Percentiles rank a stretch among this genome's conserved stretches.
Conservation (phyloP, 192 early-diverging fungal genomes). For the Umbelopsis ramanniana region DNA sequence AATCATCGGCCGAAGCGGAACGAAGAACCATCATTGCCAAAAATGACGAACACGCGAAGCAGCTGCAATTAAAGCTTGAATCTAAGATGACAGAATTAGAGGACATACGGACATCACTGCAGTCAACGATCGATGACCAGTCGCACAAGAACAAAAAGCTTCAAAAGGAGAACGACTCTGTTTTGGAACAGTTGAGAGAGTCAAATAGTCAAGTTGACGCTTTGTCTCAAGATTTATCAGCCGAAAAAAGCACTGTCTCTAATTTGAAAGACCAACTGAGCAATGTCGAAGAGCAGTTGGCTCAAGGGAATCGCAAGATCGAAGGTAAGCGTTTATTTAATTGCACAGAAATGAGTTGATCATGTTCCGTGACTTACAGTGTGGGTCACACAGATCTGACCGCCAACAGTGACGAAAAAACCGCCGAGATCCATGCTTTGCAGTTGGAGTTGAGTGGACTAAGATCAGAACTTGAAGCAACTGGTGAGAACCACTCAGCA, state of each 20-base stretch:
- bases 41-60: not conserved
- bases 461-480: slow-evolving; percentile 4
- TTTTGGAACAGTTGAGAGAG: not conserved
- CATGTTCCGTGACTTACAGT: not conserved
- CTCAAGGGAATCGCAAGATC: not conserved
- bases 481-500: slow-evolving; percentile 1
- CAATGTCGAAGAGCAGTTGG: not conserved
- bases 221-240: not conserved
- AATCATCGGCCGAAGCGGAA: not conserved
- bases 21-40: not conserved
- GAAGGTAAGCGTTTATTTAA: not conserved
- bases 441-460: not conserved
- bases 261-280: not conserved
- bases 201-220: not conserved
- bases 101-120: not conserved
- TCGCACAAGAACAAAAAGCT: not conserved
- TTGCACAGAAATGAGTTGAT: not conserved
- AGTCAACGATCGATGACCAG: not conserved
- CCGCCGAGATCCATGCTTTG: not conserved
- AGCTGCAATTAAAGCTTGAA: not conserved
- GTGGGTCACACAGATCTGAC: too few species aligned
- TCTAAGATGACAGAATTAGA: not conserved
- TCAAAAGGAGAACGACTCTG: not conserved
- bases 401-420: not conserved
- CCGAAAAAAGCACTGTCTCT: not conserved